Base-by-base conservation (phyloP, 2,329 filamentous ascomycete species). In the Fusarium sulawesiense region DNA sequence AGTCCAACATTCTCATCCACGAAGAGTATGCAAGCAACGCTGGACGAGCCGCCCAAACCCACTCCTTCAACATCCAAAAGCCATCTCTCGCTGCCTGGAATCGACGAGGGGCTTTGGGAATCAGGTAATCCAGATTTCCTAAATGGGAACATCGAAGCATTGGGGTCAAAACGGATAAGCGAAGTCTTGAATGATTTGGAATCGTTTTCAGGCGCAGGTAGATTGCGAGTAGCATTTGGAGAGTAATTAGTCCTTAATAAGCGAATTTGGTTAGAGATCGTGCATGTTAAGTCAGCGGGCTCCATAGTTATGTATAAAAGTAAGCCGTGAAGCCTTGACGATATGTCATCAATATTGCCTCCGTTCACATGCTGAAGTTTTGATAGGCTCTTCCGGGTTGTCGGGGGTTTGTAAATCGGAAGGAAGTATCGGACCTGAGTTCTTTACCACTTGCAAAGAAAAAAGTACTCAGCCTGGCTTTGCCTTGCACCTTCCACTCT, bases 131-230 rank as follows among this genome's bases (percentile, higher is more conserved):
- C 29, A 1, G 59, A 66, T 7, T 46, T 59, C 30, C 37, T 70
- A 7, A 8, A 60, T 21, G 57, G 57, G 11, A 29, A 56, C 12
- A 27, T 72, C 9, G 48, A 44, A 18, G 16, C 20, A 5, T 42
- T 76, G 8, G 58, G 71, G 44, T 65, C 61, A 16, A 65, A 59
- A 27, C 65, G 75, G 18, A 72, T 76, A 6, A 66, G 65, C 23
- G 51, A 55, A 32, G 61, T 75, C 12, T 49, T 76, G 41, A 74
- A 72, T 50, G 73, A 76, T 53, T 27, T 76, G 37, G 68, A 70
- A 48, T 72, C 71, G 23, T 76, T 76, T 47, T 68, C 74, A 2
- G 72, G 75, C 2, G 64, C 63, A 3, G 75, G 68, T 8, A 62
- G 42, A 4, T 49, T 74, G 40, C 68, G 53, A 21, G 12, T 56